Base-by-base conservation (phyloP, 441 rosid genomes). In the Viola pubescens region DNA sequence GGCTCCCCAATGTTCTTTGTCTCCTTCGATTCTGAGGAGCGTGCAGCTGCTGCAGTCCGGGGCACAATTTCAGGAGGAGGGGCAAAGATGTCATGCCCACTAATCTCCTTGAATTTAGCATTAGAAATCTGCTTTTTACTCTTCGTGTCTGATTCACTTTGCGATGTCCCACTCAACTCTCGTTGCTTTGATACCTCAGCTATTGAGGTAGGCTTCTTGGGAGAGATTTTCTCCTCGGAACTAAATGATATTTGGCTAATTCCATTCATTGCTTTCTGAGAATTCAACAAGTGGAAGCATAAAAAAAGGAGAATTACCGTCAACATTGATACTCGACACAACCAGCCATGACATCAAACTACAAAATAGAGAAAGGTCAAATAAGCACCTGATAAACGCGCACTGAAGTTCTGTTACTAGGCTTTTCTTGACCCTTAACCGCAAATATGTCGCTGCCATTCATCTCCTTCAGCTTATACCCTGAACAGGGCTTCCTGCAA, bases 181-280 rank as follows among this genome's bases (percentile, higher is more conserved):
- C 97, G 86, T 82, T 94, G 99, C 78, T 94, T 94, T 3, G 96
- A 88, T 40, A 85, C 86, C 78, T 88, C 98, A 11, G 96, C 82
- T 58, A 88, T 44, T 49, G 87, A 66, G 57, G 65, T 51, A 0
- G 96, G 99, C 75, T 77, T 88, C 59, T 79, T 85, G 34, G 89
- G 97, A 37, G 94, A 81, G 50, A 82, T 50, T 54, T 80, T 75
- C 54, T 85, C 96, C 50, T 83, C 96, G 64, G 85, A 95, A 19
- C 79, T 82, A 70, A 94, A 90, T 48, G 96, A 88, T 66, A 94
- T 90, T 65, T 86, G 95, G 65, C 94, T 94, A 70, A 94, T 85
- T 74, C 97, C 96, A 64, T 85, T 77, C 52, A 94, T 63, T 14
- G 89, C 75, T 82, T 94, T 91, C 99, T 94, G 74, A 47, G 37